A percentile compares a stretch with the other conserved stretches of the same genome.
These are phyloP conservation scores for Stemphylium lycopersici DNA, from an alignment of 2,329 filamentous ascomycete species.

Conservation along the genomic window DNA sequence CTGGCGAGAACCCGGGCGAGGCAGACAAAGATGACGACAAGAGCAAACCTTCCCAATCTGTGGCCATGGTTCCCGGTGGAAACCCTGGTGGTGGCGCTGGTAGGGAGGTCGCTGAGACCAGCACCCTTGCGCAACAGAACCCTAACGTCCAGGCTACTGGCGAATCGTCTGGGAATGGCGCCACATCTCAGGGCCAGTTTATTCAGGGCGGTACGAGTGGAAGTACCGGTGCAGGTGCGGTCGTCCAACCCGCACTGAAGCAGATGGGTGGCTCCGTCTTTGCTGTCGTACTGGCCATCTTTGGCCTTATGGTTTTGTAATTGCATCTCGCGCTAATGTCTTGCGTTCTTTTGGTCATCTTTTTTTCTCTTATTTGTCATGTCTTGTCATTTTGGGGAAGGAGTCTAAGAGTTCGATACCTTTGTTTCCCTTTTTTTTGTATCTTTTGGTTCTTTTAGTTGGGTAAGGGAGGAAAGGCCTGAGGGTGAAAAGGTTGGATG, in stretches of 20 bases:
- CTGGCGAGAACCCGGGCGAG: slow-evolving; percentile 72
- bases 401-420: too few species aligned
- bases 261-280: slow-evolving; percentile 41
- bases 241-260: slow-evolving; percentile 32
- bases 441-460: too few species aligned
- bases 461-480: too few species aligned
- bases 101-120: slow-evolving; percentile 41
- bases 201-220: slow-evolving; percentile 24
- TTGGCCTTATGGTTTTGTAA: slow-evolving; percentile 41
- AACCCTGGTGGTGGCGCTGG: slow-evolving; percentile 58
- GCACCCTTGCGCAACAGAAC: too few species aligned
- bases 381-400: too few species aligned
- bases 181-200: slow-evolving; percentile 20
- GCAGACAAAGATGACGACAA: slow-evolving; percentile 43
- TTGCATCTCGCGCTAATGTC: background rate
- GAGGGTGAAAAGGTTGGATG: too few species aligned
- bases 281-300: slow-evolving; percentile 43
- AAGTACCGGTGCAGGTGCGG: slow-evolving; percentile 23
- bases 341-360: too few species aligned
- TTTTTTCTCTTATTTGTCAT: too few species aligned
- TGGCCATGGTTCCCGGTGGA: slow-evolving; percentile 63
- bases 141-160: too few species aligned
- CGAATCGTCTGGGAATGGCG: too few species aligned
- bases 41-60: slow-evolving; percentile 33
- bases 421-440: too few species aligned